Evolutionary conservation across 2,329 filamentous ascomycete species (phyloP), one percentile per base, ranked within the genome.

Genomic region (Fusarium incarnatum): DNA sequence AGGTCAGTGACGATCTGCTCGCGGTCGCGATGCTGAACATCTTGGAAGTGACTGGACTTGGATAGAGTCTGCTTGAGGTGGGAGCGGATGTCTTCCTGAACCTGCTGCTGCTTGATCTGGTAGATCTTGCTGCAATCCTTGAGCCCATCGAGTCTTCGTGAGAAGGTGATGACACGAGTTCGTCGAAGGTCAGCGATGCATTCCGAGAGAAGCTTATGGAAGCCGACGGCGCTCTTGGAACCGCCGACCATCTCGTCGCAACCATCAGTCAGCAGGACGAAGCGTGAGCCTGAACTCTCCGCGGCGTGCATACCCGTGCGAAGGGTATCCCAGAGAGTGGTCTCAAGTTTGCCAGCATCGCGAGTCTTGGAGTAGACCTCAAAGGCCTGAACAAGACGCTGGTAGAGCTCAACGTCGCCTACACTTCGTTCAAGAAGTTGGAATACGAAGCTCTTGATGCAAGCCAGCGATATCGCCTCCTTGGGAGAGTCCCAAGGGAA

Each of bases 401-500:
- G 73, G 46, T 78, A 81, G 0, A 82, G 73, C 8, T 67, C 55
- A 8, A 79, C 75, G 16, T 82, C 78, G 8, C 81, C 81, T 10
- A 82, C 79, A 15, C 77, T 81, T 18, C 77, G 77, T 48, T 81
- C 79, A 1, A 82, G 76, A 1, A 82, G 76, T 48, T 82, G 80
- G 48, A 74, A 79, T 6, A 81, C 74, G 15, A 82, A 58, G 18
- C 75, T 79, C 67, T 81, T 81, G 34, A 81, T 71, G 55, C 79
- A 79, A 1, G 78, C 72, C 2, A 79, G 50, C 0, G 75, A 63
- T 0, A 77, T 80, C 2, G 78, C 75, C 11, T 78, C 76, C 6
- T 74, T 72, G 2, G 73, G 71, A 3, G 75, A 76, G 34, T 82
- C 79, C 40, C 68, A 77, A 3, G 76, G 76, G 58, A 82, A 82